Evolutionary conservation across 805 yeast species (phyloP).

Genomic region (Yarrowia osloensis): DNA sequence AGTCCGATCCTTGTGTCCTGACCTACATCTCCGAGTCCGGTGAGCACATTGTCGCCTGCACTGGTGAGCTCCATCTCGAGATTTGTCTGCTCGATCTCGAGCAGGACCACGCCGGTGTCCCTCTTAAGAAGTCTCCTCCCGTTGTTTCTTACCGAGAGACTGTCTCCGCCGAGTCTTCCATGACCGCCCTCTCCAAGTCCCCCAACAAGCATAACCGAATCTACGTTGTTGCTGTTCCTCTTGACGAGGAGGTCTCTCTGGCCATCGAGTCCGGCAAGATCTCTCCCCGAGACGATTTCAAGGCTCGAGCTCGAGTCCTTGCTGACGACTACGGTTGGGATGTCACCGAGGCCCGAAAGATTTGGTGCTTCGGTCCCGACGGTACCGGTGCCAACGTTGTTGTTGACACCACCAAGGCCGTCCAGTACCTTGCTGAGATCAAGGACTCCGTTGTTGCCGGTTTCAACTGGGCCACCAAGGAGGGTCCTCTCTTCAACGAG

Average conservation of each 20-base stretch:
- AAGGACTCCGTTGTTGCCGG: constrained; percentile 99
- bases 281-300: constrained; percentile 95
- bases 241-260: constrained; percentile 85
- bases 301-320: constrained; percentile 97
- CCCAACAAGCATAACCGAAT: constrained; percentile 99
- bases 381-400: constrained; percentile 98
- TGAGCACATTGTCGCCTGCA: constrained; percentile 99
- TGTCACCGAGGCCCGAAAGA: constrained; percentile 99
- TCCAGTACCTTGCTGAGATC: constrained; percentile 97
- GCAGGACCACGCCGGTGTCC: constrained; percentile 99
- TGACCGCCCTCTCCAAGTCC: constrained; percentile 96
- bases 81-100: constrained; percentile 94
- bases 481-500: constrained; percentile 99
- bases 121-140: constrained; percentile 96
- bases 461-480: constrained; percentile 99
- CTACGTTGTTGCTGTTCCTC: constrained; percentile 95
- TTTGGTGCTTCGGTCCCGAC: constrained; percentile 99
- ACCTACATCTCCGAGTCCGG: constrained; percentile 87
- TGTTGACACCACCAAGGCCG: constrained; percentile 99
- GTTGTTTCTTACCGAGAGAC: constrained; percentile 99
- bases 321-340: constrained; percentile 99
- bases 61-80: constrained; percentile 99
- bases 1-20: constrained; percentile 99
- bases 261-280: constrained; percentile 94
- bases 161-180: constrained; percentile 88